These are phyloP conservation scores for Lactuca sativa DNA, from an alignment of 129 eudicot species.

Conservation along the genomic window DNA sequence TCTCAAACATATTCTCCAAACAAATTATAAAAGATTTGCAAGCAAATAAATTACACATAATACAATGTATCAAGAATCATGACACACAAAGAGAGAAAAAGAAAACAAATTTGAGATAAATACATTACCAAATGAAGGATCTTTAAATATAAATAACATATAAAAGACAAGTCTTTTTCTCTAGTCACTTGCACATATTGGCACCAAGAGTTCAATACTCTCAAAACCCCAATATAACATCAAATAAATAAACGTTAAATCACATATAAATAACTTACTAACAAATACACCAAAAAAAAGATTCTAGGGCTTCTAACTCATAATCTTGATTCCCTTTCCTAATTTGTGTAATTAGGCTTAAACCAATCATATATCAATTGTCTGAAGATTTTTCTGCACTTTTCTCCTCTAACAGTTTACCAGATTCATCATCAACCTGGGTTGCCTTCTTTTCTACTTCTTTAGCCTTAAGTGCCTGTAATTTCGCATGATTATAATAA, in stretches of 20 bases:
- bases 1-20: neutral
- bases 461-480: slow-evolving; percentile 66
- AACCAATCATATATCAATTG: slow-evolving; percentile 29
- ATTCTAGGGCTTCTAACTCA: slow-evolving; percentile 23
- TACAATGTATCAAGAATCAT: no score
- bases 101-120: neutral
- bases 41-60: neutral
- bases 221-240: slow-evolving; percentile 29
- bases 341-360: neutral
- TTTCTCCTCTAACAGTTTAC: slow-evolving; percentile 58
- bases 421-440: slow-evolving; percentile 65
- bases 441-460: slow-evolving; percentile 58
- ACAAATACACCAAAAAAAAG: slow-evolving; percentile 30
- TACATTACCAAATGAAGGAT: slow-evolving; percentile 1
- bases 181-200: slow-evolving; percentile 18
- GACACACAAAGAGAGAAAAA: neutral
- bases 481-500: slow-evolving; percentile 60
- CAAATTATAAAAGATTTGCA: neutral
- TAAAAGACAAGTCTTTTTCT: slow-evolving; percentile 26
- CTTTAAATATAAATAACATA: slow-evolving; percentile 20
- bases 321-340: slow-evolving; percentile 16
- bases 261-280: slow-evolving; percentile 32
- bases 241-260: slow-evolving; percentile 24
- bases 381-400: slow-evolving; percentile 41
- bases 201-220: slow-evolving; percentile 24